Conservation (phyloP, 2,329 filamentous ascomycete species). For the Aspergillus uvarum region DNA sequence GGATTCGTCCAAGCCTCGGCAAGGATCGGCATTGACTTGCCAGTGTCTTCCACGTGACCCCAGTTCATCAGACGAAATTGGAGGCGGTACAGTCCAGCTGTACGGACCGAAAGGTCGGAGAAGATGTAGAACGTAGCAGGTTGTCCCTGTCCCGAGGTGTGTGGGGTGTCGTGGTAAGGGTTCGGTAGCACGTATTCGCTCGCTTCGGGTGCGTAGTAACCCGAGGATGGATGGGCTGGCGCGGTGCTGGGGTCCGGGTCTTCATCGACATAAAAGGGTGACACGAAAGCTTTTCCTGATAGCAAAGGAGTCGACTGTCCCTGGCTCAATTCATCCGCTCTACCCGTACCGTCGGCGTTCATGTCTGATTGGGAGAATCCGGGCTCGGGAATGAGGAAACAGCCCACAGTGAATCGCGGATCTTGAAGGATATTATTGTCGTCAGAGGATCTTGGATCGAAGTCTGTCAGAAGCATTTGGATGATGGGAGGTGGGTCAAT, state of each 20-base stretch:
- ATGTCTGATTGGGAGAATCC: constrained; percentile 9
- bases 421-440: constrained; percentile 43
- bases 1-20: constrained; percentile 42
- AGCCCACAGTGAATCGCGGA: constrained; percentile 45
- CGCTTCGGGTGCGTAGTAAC: constrained; percentile 14
- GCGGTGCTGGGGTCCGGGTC: constrained; percentile 46
- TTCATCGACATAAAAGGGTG: constrained; percentile 43
- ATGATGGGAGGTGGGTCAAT: constrained; percentile 51
- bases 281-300: constrained; percentile 43
- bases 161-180: constrained; percentile 4
- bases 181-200: constrained; percentile 10
- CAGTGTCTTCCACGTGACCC: constrained; percentile 36
- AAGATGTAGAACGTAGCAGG: constrained; percentile 51
- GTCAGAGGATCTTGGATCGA: constrained; percentile 38
- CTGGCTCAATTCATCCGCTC: constrained; percentile 9
- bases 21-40: constrained; percentile 38
- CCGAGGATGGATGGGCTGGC: constrained; percentile 36
- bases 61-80: constrained; percentile 49
- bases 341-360: constrained; percentile 13
- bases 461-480: constrained; percentile 47
- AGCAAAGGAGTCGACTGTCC: constrained; percentile 32
- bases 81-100: constrained; percentile 46
- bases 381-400: constrained; percentile 41
- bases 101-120: constrained; percentile 48
- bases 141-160: constrained; percentile 21